These are phyloP conservation scores for Xylariaceae sp. DNA, from an alignment of 2,329 filamentous ascomycete species.

Conservation along the genomic window DNA sequence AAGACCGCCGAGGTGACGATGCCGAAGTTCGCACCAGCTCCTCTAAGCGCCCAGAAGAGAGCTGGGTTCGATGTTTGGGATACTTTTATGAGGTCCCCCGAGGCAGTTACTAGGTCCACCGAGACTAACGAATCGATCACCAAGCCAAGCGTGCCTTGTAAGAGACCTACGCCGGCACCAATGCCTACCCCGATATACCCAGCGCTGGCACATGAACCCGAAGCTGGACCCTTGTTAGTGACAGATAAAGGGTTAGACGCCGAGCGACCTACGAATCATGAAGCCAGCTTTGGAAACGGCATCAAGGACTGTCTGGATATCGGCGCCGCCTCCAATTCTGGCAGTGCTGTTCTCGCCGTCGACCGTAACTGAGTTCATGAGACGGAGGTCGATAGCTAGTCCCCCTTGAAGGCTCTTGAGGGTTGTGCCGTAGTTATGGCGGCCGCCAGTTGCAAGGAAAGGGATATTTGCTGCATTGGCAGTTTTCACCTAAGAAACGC, in stretches of 20 bases:
- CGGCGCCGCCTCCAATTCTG: constrained; percentile 1
- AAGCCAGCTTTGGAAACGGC: constrained; percentile 2
- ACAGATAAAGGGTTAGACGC: background rate
- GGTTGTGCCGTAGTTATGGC: constrained; percentile 3
- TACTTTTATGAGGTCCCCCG: background rate
- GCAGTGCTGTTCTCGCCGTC: background rate
- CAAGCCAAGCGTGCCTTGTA: background rate
- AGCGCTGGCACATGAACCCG: background rate
- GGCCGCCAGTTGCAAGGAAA: constrained; percentile 1
- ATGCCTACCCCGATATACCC: no score
- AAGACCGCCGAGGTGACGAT: background rate
- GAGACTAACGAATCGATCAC: background rate
- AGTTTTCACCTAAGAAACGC: background rate
- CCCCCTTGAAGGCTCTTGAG: background rate
- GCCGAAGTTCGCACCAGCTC: background rate
- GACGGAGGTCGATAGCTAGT: constrained; percentile 7
- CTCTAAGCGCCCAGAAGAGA: background rate
- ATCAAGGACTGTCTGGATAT: background rate
- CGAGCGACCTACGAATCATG: constrained; percentile 1
- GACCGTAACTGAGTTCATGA: background rate
- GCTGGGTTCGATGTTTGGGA: background rate
- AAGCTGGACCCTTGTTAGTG: background rate
- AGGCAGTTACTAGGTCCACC: background rate
- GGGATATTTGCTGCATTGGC: background rate
- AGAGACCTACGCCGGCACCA: background rate